Base-by-base conservation (phyloP, 1,139 yeast species). In the Debaryomyces fabryi region DNA sequence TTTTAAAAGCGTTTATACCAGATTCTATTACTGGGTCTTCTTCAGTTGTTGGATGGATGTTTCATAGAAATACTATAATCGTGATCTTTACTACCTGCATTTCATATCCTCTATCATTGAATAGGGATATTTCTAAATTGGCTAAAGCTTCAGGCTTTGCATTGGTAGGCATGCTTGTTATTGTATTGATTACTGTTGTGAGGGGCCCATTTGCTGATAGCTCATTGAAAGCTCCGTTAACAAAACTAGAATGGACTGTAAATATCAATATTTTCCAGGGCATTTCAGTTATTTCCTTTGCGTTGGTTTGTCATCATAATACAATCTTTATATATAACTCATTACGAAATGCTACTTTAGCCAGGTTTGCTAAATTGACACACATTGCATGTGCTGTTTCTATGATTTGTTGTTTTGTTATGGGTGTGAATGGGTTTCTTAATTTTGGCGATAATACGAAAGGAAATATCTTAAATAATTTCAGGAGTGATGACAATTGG, bases 291-390 rank as follows among this genome's bases (percentile, higher is more conserved):
- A 89, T 92, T 30, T 90, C 97, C 0, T 92, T 92, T 71, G 88
- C 98, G 5, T 79, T 92, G 58, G 98, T 92, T 3, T 92, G 98
- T 62, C 98, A 92, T 61, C 98, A 92, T 65, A 92, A 92, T 62
- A 89, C 97, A 0, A 82, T 92, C 38, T 86, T 91, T 59, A 92
- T 92, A 39, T 92, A 86, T 68, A 90, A 89, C 60, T 89, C 97
- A 0, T 77, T 92, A 60, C 79, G 79, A 54, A 81, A 81, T 29
- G 93, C 96, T 3, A 84, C 96, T 2, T 65, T 89, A 58, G 84
- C 82, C 52, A 76, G 92, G 53, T 92, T 92, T 62, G 78, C 87
- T 41, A 76, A 72, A 37, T 79, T 92, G 33, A 91, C 97, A 0
- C 98, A 92, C 62, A 79, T 88, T 54, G 88, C 96, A 7, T 89